Percentiles rank a stretch among this genome's conserved stretches.
These are phyloP conservation scores for Cucumis cinereus DNA, from an alignment of 306 rosid species.

Conservation along the genomic window DNA sequence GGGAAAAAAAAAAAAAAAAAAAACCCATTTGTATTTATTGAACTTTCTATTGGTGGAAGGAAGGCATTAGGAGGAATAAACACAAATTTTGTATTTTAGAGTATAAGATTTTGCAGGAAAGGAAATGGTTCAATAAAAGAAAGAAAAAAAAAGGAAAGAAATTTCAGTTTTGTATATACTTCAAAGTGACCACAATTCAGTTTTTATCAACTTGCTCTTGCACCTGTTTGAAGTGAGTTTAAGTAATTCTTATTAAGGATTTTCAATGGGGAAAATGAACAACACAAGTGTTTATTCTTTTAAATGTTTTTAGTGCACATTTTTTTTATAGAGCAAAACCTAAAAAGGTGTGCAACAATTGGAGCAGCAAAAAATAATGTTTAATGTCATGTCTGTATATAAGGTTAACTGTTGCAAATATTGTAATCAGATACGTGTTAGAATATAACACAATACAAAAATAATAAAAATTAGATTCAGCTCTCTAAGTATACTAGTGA, in stretches of 20 bases:
- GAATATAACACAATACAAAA: too few relatives aligned
- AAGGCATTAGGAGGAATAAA: conserved; percentile 14
- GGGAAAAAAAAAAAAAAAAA: too few relatives aligned
- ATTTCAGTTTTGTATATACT: background rate
- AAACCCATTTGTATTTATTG: conserved; percentile 4
- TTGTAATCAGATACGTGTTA: too few relatives aligned
- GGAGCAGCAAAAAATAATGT: too few relatives aligned
- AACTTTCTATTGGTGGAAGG: conserved; percentile 30
- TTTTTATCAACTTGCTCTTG: background rate
- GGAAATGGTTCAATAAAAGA: background rate
- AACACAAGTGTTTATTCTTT: background rate
- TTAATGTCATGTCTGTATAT: too few relatives aligned
- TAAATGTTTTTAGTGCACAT: too few relatives aligned
- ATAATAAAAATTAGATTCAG: too few relatives aligned
- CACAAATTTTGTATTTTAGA: conserved; percentile 27
- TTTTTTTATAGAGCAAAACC: too few relatives aligned
- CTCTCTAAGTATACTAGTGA: too few relatives aligned
- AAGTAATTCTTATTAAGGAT: background rate
- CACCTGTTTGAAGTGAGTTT: background rate
- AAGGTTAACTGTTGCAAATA: too few relatives aligned
- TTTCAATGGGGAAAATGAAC: background rate
- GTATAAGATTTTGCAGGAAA: conserved; percentile 14
- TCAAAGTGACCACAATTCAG: background rate
- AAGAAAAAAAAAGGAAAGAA: background rate
- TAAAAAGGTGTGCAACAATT: too few relatives aligned